Conservation (phyloP, 2,329 filamentous ascomycete species). For the Domatiomyces catenatus region DNA sequence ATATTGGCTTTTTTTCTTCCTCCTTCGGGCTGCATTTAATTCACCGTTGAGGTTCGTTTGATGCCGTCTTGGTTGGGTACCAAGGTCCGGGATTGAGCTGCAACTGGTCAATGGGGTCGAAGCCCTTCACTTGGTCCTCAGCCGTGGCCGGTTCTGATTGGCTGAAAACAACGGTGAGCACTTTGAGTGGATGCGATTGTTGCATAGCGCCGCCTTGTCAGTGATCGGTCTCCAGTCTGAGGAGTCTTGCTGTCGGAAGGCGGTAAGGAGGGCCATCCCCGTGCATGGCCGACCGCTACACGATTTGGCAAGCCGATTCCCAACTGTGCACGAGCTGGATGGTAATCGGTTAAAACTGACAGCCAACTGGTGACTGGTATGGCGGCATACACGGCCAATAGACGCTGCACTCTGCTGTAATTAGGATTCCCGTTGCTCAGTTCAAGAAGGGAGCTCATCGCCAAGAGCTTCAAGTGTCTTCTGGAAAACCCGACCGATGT, state of each 20-base stretch:
- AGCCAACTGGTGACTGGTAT: neutral
- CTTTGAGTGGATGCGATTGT: neutral
- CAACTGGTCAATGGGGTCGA: neutral
- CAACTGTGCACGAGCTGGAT: neutral
- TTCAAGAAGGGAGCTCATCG: slow-evolving; percentile 5
- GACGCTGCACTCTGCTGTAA: neutral
- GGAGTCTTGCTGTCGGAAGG: neutral
- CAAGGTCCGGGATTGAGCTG: neutral
- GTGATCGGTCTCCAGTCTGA: neutral
- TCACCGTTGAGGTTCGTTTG: neutral
- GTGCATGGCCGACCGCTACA: neutral
- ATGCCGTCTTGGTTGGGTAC: neutral
- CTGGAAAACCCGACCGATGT: slow-evolving; percentile 13
- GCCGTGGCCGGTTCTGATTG: slow-evolving; percentile 4
- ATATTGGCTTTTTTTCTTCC: neutral
- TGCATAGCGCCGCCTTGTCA: neutral
- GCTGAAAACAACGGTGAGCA: neutral
- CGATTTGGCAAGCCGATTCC: neutral
- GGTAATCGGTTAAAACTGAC: neutral
- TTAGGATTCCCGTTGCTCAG: neutral
- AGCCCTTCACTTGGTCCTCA: neutral
- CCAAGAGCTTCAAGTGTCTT: slow-evolving; percentile 16
- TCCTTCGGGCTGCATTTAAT: neutral
- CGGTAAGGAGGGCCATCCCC: neutral
- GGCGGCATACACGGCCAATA: neutral